Evolutionary conservation across 1,139 yeast genomes (phyloP).

Genomic region (Ogataea hybrid): DNA sequence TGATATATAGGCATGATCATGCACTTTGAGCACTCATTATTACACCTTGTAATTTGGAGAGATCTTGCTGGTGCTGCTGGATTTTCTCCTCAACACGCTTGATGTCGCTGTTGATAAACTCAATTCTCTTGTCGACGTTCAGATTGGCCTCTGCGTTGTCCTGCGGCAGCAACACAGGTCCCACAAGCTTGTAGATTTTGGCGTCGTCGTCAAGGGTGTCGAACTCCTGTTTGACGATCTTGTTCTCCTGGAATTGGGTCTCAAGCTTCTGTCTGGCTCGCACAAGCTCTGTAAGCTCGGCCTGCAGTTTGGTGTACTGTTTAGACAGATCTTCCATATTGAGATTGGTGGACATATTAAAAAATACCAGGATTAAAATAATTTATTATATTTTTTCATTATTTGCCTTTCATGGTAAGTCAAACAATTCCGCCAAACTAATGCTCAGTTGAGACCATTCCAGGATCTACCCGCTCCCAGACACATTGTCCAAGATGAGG

Average conservation of each 20-base stretch:
- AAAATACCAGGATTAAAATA: neutral
- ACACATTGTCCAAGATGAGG: constrained; percentile 21
- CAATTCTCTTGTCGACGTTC: constrained; percentile 85
- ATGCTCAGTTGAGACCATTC: constrained; percentile 25
- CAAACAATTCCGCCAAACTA: constrained; percentile 23
- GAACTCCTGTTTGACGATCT: constrained; percentile 85
- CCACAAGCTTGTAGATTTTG: constrained; percentile 83
- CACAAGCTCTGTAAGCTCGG: constrained; percentile 46
- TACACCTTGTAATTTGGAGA: constrained; percentile 20
- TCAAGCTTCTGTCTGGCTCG: constrained; percentile 68
- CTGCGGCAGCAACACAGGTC: constrained; percentile 90
- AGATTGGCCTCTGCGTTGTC: constrained; percentile 75
- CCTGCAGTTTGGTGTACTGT: constrained; percentile 36
- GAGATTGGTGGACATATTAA: constrained; percentile 7
- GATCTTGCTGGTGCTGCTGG: constrained; percentile 42
- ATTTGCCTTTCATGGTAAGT: constrained; percentile 22
- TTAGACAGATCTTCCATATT: constrained; percentile 30
- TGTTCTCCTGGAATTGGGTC: constrained; percentile 85
- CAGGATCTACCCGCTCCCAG: constrained; percentile 28
- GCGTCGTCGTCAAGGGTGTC: constrained; percentile 47
- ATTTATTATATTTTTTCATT: neutral
- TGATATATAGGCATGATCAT: neutral
- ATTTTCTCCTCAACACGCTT: constrained; percentile 62
- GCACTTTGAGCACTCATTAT: constrained; percentile 22
- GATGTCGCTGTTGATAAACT: constrained; percentile 79